Evolutionary conservation across 768 basidiomycete genomes (phyloP), one percentile per base, ranked within the genome.

Genomic region (Boletus rex-veris): DNA sequence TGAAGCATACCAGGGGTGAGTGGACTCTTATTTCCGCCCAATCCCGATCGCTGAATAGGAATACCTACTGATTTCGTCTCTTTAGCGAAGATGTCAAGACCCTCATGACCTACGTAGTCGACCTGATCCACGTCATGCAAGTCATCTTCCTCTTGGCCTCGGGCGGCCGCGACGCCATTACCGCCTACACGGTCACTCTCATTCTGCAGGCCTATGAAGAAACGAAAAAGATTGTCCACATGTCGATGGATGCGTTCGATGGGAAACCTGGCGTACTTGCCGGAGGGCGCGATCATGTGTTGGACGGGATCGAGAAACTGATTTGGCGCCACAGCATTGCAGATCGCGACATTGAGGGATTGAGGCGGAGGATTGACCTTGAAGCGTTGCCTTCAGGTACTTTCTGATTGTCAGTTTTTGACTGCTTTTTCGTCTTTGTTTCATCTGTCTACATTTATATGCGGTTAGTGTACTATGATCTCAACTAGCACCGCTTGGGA

Each of bases 71-170:
- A 16, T n/a, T 19, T 37, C 21, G 21, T 21, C 21, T 24, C 8
- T 5, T 30, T 36, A 59, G 59, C 8, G 47, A 49, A 37, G 48
- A 50, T n/a, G 59, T 52, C n/a, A 60, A 53, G n/a, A 18, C 52
- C 16, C 36, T 60, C 31, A 57, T 60, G 48, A 48, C 35, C n/a
- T 60, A 52, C 40, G 52, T 57, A 21, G 41, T 61, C 3, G 44
- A 57, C 48, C 16, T 60, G 31, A 47, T 58, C n/a, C 58, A 47
- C 24, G 37, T 58, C 50, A 61, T 60, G 59, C 59, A 61, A 19
- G 37, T 21, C 15, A 7, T 57, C n/a, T 60, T 47, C 28, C 19
- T 56, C 33, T 4, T 61, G 16, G 35, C 48, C 2, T 16, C 45
- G 2, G 35, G 39, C 14, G 10, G 21, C 2, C 39, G 7, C 0